Evolutionary conservation across 1,139 yeast genomes (phyloP).

Genomic region (Saccharomyces hybrid): DNA sequence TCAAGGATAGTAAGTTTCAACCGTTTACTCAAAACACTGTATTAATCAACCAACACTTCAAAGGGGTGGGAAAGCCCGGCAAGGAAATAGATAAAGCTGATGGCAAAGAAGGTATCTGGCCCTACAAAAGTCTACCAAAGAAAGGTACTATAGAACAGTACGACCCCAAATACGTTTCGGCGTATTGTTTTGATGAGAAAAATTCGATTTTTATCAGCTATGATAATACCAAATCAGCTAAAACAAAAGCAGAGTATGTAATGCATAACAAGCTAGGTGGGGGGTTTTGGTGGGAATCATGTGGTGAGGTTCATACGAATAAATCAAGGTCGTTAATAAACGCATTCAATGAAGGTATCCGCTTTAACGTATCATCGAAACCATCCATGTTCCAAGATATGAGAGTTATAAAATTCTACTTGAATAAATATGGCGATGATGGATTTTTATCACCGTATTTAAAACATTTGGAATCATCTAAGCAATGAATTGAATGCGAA

Average conservation of each 20-base stretch:
- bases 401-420: constrained; percentile 17
- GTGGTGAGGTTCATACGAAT: constrained; percentile 49
- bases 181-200: constrained; percentile 44
- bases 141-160: constrained; percentile 39
- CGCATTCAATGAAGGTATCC: constrained; percentile 17
- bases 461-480: background rate
- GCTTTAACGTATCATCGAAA: constrained; percentile 8
- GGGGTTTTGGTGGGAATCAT: constrained; percentile 93
- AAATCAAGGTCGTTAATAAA: constrained; percentile 36
- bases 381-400: constrained; percentile 16
- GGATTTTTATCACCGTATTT: constrained; percentile 13
- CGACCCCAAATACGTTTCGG: constrained; percentile 50
- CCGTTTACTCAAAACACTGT: constrained; percentile 12
- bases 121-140: constrained; percentile 47
- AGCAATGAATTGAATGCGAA: background rate
- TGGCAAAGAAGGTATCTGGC: constrained; percentile 47
- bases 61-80: constrained; percentile 36
- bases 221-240: constrained; percentile 53
- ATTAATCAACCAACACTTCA: constrained; percentile 37
- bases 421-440: constrained; percentile 11
- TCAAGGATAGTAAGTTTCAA: constrained; percentile 33
- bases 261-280: constrained; percentile 52
- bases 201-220: constrained; percentile 46
- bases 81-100: constrained; percentile 30
- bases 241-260: constrained; percentile 55